Conservation (phyloP, 2,329 filamentous ascomycete species). For the Aspergillus luchuensis region DNA sequence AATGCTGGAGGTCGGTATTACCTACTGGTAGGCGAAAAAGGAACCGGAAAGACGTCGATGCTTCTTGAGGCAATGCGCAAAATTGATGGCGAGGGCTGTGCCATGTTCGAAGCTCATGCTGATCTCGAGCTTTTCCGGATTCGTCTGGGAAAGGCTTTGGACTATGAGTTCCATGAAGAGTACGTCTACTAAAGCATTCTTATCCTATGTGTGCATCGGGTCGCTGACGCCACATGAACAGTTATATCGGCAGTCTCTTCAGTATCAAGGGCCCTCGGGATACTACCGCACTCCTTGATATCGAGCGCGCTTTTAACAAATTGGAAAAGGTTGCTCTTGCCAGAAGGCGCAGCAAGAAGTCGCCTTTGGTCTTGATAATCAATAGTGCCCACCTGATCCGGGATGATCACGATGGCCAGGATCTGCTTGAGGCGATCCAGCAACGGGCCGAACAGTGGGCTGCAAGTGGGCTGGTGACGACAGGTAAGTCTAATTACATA, state of each 20-base stretch:
- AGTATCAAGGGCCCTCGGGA: slow-evolving; percentile 91
- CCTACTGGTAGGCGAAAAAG: slow-evolving; percentile 90
- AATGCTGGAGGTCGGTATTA: slow-evolving; percentile 79
- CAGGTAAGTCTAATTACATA: slow-evolving; percentile 40
- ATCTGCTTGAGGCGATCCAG: slow-evolving; percentile 90
- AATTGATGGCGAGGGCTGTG: slow-evolving; percentile 81
- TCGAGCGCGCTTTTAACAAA: slow-evolving; percentile 96
- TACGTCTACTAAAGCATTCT: slow-evolving; percentile 50
- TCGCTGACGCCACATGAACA: slow-evolving; percentile 23
- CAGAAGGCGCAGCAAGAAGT: slow-evolving; percentile 60
- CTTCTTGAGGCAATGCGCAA: slow-evolving; percentile 93
- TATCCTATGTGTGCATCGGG: not conserved
- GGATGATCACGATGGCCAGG: slow-evolving; percentile 89
- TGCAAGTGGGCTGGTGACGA: slow-evolving; percentile 82
- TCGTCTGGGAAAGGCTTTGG: slow-evolving; percentile 85
- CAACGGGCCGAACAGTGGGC: slow-evolving; percentile 97
- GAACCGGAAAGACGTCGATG: slow-evolving; percentile 96
- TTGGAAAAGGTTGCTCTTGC: slow-evolving; percentile 87
- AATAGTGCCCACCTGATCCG: slow-evolving; percentile 91
- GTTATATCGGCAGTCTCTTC: slow-evolving; percentile 84
- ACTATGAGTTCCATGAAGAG: slow-evolving; percentile 97
- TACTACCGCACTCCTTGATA: slow-evolving; percentile 87
- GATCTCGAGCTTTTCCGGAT: slow-evolving; percentile 95
- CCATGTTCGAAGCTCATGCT: slow-evolving; percentile 95
- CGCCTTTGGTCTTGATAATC: slow-evolving; percentile 86